phyloP scores from a whole-genome alignment of 2,329 filamentous ascomycete genomes.

The Diaporthe aspalathi region DNA sequence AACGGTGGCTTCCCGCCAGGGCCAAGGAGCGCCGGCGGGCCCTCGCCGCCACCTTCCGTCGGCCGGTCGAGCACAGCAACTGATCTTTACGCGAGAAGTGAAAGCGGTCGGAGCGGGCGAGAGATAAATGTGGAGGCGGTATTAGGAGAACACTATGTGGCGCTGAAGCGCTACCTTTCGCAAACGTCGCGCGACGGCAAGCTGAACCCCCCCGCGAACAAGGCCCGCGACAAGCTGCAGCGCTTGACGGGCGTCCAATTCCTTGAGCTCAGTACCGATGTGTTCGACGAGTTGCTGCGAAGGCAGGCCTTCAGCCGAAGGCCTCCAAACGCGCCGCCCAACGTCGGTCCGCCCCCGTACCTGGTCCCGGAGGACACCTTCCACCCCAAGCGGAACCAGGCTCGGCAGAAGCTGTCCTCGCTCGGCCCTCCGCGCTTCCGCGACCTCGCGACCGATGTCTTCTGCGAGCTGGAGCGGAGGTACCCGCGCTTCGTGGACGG shows the following conservation, averaged over 20 bases:
- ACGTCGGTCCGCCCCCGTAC: conserved; percentile 71
- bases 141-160: conserved; percentile 82
- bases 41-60: conserved; percentile 90
- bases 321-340: conserved; percentile 63
- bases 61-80: conserved; percentile 87
- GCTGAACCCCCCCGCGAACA: conserved; percentile 80
- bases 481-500: conserved; percentile 82
- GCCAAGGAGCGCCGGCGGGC: conserved; percentile 68
- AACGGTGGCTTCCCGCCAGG: conserved; percentile 67
- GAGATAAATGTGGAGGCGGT: conserved; percentile 72
- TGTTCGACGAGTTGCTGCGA: conserved; percentile 93
- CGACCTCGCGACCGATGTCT: conserved; percentile 94
- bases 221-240: conserved; percentile 93
- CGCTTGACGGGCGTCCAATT: conserved; percentile 93
- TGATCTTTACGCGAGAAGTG: conserved; percentile 73
- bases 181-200: conserved; percentile 79
- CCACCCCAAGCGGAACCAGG: conserved; percentile 97
- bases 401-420: conserved; percentile 93
- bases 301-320: conserved; percentile 76
- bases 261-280: conserved; percentile 96
- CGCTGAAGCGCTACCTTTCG: conserved; percentile 81
- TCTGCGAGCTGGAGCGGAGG: conserved; percentile 90
- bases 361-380: conserved; percentile 89
- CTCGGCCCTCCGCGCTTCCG: conserved; percentile 88
- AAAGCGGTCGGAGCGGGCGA: conserved; percentile 70